Evolutionary conservation across 208 protist genomes (phyloP).

Genomic region (Trypanosoma grayi): DNA sequence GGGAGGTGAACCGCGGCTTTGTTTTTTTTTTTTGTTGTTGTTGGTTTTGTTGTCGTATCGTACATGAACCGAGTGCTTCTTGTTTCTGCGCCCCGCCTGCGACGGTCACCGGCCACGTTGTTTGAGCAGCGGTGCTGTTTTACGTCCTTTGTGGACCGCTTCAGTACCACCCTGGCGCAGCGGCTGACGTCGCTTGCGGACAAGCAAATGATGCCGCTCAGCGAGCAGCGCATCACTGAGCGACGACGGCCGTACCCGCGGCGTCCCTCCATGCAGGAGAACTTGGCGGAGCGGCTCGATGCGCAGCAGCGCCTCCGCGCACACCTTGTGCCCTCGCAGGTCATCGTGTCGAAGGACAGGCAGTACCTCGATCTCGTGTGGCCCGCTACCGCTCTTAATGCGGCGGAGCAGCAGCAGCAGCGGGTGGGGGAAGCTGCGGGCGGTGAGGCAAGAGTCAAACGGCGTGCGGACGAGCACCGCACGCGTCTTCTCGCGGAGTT

Average conservation of each 20-base stretch:
- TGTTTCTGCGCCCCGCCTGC: background rate
- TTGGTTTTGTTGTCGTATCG: background rate
- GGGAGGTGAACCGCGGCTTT: background rate
- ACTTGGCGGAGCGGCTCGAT: slow-evolving; percentile 59
- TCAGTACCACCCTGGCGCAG: slow-evolving; percentile 1
- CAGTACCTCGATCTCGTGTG: slow-evolving; percentile 76
- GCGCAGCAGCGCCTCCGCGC: slow-evolving; percentile 46
- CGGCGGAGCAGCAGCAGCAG: slow-evolving; percentile 1
- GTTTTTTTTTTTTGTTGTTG: background rate
- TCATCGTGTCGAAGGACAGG: slow-evolving; percentile 50
- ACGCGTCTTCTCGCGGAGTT: slow-evolving; percentile 76
- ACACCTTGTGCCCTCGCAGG: slow-evolving; percentile 47
- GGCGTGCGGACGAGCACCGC: slow-evolving; percentile 16
- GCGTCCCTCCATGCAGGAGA: slow-evolving; percentile 30
- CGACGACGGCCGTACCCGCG: slow-evolving; percentile 40
- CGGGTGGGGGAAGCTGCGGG: background rate
- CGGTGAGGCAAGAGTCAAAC: background rate
- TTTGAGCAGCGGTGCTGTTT: slow-evolving; percentile 1
- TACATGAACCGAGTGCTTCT: background rate
- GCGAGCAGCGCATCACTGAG: slow-evolving; percentile 75
- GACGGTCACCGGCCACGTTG: background rate
- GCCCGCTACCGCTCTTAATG: slow-evolving; percentile 35
- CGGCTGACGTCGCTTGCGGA: slow-evolving; percentile 5
- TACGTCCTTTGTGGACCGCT: slow-evolving; percentile 11
- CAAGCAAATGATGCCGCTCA: slow-evolving; percentile 18